Base-by-base conservation (phyloP, 805 yeast species). In the Yarrowia sp. region DNA sequence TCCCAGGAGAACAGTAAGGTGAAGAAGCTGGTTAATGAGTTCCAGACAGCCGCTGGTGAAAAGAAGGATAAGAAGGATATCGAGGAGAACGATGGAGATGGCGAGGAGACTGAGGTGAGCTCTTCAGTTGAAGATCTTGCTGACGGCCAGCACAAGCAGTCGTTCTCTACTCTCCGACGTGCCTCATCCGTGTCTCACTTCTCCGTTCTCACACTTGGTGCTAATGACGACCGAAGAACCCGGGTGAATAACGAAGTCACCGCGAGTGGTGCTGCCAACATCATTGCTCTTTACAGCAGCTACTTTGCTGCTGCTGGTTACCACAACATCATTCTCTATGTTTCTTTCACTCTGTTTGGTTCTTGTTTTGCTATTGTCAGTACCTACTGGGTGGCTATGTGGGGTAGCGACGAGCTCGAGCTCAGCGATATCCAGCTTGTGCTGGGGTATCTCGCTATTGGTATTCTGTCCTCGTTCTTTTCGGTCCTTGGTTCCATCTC, bases 371-470 rank as follows among this genome's bases (percentile, higher is more conserved):
- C 84, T 63, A 90, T 89, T 56, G 74, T 76, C 39, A 83, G 88
- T 38, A 88, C 84, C 68, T 78, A 88, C 65, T 90, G 97, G 97
- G 79, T 90, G 71, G 90, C 90, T 69, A 86, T 86, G 70, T 90
- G 97, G 97, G 87, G 96, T 16, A 96, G 90, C 71, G 81, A 87
- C 19, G 89, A 90, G 69, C 62, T 90, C 4, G 74, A 71, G 49
- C 70, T 72, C 47, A 89, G 89, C 32, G 76, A 74, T 63, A 82
- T 86, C 19, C 74, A 75, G 62, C 81, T 75, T 66, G 90, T 88
- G 68, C 74, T 90, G 67, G 85, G 85, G n/a, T 90, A 89, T 70
- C 76, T 79, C 4, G 74, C 88, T 32, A 92, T 96, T 66, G 71
- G 89, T 51, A 75, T 81, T 13, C 14, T 51, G 3, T 47, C 63